Base-by-base conservation (phyloP, 495 filamentous ascomycete species). In the Hypomontagnella submonticulosa region DNA sequence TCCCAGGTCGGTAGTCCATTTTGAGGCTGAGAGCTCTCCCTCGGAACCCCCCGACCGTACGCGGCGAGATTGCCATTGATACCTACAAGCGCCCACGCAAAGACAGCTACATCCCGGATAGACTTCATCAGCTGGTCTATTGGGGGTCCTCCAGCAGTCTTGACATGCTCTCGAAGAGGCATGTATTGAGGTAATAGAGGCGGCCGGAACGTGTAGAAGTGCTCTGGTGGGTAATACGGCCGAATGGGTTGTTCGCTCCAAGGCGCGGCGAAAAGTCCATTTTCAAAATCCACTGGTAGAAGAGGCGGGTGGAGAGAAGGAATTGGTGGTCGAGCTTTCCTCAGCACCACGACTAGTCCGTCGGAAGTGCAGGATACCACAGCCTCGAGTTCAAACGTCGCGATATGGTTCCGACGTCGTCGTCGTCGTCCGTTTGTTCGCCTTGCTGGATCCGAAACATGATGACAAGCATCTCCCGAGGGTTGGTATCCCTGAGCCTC, bases 311-410 rank as follows among this genome's bases (percentile, higher is more conserved):
- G 79, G 33, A 79, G 78, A 27, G 80, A 77, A 12, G 90, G 89
- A 38, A 92, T 87, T 3, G 86, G 80, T 13, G 92, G 88, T 20
- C 90, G 82, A 23, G 92, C 91, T 47, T 85, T 86, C 38, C 92
- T 89, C 9, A 96, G 80, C 27, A 94, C 88, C 13, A 96, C 92
- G 7, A 96, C 92, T 10, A 96, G 79, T 9, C 92, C 92, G 73
- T 96, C 92, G 1, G 92, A 96, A 1, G 92, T 93, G 73, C 92
- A 96, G 4, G 92, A 96, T 36, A 96, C 88, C 15, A 96, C 92
- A 10, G 92, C 92, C 75, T 96, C 92, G 36, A 96, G 77, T 69
- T 95, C 92, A 52, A 90, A 79, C 7, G 70, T 71, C 15, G 78
- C 74, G 19, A 67, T 68, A 38, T 51, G 65, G 42, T 64, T 65